phyloP scores from a whole-genome alignment of 2,329 filamentous ascomycete species.

The Ascochyta viciae-villosae region DNA sequence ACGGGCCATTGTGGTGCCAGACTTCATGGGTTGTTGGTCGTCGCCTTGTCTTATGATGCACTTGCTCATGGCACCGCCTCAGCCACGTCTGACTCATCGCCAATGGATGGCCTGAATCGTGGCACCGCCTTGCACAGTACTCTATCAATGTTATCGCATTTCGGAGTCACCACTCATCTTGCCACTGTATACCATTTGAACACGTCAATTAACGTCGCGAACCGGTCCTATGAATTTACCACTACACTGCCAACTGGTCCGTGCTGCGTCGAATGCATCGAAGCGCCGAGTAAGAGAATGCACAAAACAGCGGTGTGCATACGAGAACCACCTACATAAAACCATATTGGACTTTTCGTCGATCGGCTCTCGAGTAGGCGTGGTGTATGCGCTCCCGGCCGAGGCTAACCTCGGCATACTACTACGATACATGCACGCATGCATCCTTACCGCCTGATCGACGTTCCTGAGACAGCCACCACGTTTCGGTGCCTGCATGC shows the following conservation, averaged over 20 bases:
- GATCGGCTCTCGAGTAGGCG: background rate
- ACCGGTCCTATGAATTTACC: background rate
- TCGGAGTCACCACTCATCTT: background rate
- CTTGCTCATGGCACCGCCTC: background rate
- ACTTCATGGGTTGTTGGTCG: background rate
- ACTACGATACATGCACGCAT: background rate
- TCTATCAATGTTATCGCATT: background rate
- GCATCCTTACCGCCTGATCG: conserved; percentile 5
- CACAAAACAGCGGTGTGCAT: conserved; percentile 14
- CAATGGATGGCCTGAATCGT: background rate
- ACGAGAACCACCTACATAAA: conserved; percentile 4
- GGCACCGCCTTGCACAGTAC: conserved; percentile 4
- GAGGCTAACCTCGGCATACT: background rate
- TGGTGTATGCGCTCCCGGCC: background rate
- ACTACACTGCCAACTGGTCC: background rate
- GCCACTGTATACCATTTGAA: background rate
- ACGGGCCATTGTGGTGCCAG: background rate
- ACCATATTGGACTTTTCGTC: background rate
- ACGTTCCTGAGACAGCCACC: conserved; percentile 8
- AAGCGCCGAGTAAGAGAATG: background rate
- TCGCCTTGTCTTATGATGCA: background rate
- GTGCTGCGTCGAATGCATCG: background rate
- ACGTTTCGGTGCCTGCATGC: conserved; percentile 17
- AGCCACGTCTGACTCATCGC: conserved; percentile 13
- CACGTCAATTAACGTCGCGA: background rate